Conservation (phyloP, 805 yeast species). For the Grigorovia humatica region DNA sequence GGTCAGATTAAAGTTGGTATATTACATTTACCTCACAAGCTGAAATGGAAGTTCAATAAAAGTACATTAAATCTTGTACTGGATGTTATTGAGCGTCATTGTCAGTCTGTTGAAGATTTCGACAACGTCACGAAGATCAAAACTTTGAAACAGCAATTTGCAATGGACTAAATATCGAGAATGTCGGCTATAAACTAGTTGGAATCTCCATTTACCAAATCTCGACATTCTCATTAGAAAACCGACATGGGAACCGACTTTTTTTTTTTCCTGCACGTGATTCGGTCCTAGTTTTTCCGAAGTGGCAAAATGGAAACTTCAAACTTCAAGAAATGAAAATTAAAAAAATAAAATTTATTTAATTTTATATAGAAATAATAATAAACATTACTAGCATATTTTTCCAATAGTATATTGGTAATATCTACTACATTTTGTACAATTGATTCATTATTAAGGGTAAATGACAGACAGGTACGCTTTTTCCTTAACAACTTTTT, state of each 20-base stretch:
- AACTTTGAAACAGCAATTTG: not conserved
- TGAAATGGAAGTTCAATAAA: not conserved
- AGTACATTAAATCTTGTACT: not conserved
- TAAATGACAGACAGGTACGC: constrained; percentile 96
- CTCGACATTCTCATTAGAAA: not conserved
- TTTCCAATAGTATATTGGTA: not conserved
- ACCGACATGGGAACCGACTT: not conserved
- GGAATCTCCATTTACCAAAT: no score
- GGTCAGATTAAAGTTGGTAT: not conserved
- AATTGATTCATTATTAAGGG: not conserved
- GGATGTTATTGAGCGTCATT: not conserved
- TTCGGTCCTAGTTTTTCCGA: no score
- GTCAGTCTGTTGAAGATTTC: not conserved
- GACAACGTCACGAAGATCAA: not conserved
- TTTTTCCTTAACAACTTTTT: constrained; percentile 91
- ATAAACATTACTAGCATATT: no score
- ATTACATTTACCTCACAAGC: not conserved
- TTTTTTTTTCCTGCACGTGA: not conserved
- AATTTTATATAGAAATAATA: not conserved
- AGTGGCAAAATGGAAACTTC: not conserved
- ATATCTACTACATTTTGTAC: no score
- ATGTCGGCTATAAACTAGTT: not conserved
- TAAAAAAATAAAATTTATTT: no score
- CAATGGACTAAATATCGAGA: not conserved
- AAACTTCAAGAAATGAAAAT: no score